Conservation (phyloP, 2,329 filamentous ascomycete species). For the Tothia fuscella region DNA sequence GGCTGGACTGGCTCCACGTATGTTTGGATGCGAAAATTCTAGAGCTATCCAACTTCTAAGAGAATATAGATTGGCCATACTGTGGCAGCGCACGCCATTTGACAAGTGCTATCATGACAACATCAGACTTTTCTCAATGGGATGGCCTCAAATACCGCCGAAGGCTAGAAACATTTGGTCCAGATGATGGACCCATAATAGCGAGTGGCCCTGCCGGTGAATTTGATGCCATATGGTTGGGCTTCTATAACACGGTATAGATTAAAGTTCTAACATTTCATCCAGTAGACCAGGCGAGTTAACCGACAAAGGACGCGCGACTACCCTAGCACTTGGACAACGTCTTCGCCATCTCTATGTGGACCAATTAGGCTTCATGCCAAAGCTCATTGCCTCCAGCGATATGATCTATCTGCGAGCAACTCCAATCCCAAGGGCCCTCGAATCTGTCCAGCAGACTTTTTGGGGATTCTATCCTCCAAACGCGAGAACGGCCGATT, state of each 20-base stretch:
- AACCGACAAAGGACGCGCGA: conserved; percentile 37
- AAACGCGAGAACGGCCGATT: conserved; percentile 27
- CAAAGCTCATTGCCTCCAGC: conserved; percentile 27
- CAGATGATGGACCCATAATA: conserved; percentile 49
- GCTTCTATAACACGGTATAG: conserved; percentile 15
- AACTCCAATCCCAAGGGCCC: conserved; percentile 37
- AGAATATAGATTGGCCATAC: conserved; percentile 65
- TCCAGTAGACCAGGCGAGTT: conserved; percentile 35
- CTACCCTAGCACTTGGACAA: conserved; percentile 36
- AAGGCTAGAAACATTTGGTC: conserved; percentile 71
- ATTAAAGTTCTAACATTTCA: neutral
- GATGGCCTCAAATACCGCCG: conserved; percentile 52
- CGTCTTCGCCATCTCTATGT: conserved; percentile 38
- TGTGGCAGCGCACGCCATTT: conserved; percentile 67
- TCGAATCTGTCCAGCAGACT: conserved; percentile 39
- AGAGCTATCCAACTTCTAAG: conserved; percentile 14
- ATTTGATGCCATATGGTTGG: conserved; percentile 70
- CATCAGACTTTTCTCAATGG: conserved; percentile 41
- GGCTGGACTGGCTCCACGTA: conserved; percentile 40
- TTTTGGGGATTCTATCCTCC: conserved; percentile 38
- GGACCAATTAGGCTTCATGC: conserved; percentile 37
- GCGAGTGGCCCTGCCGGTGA: conserved; percentile 56
- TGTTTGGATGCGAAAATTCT: neutral
- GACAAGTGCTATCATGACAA: conserved; percentile 46
- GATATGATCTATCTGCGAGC: conserved; percentile 35